Percentiles rank a stretch among this genome's conserved stretches.
These are phyloP conservation scores for Angomonas desouzai DNA, from an alignment of 208 protist genomes.

Conservation along the genomic window DNA sequence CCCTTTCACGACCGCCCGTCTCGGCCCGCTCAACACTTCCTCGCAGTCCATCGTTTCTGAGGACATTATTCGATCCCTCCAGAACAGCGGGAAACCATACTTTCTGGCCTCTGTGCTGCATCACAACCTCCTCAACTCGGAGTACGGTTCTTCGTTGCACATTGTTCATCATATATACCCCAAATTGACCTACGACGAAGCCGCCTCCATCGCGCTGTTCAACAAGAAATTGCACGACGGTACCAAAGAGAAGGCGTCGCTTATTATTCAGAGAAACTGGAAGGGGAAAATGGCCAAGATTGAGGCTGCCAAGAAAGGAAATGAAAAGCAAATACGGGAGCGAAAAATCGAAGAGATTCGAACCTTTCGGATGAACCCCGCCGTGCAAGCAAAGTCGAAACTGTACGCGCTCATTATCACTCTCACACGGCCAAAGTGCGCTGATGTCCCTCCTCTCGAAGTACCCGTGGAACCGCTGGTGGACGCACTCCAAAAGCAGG, in stretches of 20 bases:
- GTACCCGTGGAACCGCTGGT: slow-evolving; percentile 30
- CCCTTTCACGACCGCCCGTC: slow-evolving; percentile 58
- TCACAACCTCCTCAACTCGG: slow-evolving; percentile 71
- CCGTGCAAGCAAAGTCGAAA: slow-evolving; percentile 55
- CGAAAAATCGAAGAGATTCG: slow-evolving; percentile 77
- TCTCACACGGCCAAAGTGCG: slow-evolving; percentile 44
- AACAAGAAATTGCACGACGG: slow-evolving; percentile 57
- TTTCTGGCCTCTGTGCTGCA: slow-evolving; percentile 70
- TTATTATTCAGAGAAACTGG: slow-evolving; percentile 85
- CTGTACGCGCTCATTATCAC: slow-evolving; percentile 74
- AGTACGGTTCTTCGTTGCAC: slow-evolving; percentile 74
- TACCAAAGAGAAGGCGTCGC: slow-evolving; percentile 53
- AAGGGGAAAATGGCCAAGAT: slow-evolving; percentile 40
- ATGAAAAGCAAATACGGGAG: slow-evolving; percentile 48
- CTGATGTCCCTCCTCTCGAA: slow-evolving; percentile 43
- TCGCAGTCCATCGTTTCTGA: slow-evolving; percentile 38
- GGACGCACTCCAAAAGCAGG: slow-evolving; percentile 56
- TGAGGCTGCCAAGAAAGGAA: slow-evolving; percentile 25
- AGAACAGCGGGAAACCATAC: slow-evolving; percentile 70
- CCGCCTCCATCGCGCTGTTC: slow-evolving; percentile 67
- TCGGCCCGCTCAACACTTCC: slow-evolving; percentile 54
- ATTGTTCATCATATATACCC: slow-evolving; percentile 65
- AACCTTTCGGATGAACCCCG: slow-evolving; percentile 52
- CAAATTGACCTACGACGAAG: slow-evolving; percentile 55
- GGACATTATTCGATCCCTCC: slow-evolving; percentile 57